Conservation (phyloP, 345 rosid species). For the Populus nigra region DNA sequence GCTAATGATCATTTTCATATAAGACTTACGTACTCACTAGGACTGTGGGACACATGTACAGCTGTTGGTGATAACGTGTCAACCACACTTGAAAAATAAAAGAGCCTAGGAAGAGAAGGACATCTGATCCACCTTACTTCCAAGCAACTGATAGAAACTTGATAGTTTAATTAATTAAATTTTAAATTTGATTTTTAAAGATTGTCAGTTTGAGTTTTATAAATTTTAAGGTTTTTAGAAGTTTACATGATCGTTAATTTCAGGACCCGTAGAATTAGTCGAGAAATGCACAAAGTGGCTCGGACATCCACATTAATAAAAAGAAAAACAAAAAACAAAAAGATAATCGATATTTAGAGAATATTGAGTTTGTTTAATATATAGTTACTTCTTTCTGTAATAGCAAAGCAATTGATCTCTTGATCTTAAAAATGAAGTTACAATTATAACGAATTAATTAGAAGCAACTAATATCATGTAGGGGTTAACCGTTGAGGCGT, state of each 20-base stretch:
- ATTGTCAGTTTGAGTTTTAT: too few species aligned
- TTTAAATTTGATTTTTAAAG: rapidly evolving
- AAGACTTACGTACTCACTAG: neutral
- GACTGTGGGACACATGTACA: neutral
- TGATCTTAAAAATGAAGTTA: constrained; percentile 12
- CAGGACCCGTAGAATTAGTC: too few species aligned
- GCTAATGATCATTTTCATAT: constrained; percentile 13
- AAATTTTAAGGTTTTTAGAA: too few species aligned
- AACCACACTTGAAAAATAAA: constrained; percentile 12
- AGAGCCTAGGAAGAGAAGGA: constrained; percentile 19
- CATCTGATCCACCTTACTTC: constrained; percentile 36
- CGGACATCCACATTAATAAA: too few species aligned
- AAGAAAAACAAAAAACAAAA: too few species aligned
- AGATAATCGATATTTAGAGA: neutral
- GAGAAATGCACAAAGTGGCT: too few species aligned
- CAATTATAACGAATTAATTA: neutral
- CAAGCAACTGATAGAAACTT: too few species aligned
- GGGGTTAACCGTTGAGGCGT: neutral
- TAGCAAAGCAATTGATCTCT: neutral
- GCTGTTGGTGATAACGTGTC: constrained; percentile 18
- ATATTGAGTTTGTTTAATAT: too few species aligned
- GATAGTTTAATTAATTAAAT: too few species aligned
- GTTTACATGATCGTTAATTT: too few species aligned
- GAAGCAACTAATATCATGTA: too few species aligned
- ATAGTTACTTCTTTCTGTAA: neutral